phyloP scores from a whole-genome alignment of 2,329 filamentous ascomycete genomes.

The Myriosclerotinia duriaeana region DNA sequence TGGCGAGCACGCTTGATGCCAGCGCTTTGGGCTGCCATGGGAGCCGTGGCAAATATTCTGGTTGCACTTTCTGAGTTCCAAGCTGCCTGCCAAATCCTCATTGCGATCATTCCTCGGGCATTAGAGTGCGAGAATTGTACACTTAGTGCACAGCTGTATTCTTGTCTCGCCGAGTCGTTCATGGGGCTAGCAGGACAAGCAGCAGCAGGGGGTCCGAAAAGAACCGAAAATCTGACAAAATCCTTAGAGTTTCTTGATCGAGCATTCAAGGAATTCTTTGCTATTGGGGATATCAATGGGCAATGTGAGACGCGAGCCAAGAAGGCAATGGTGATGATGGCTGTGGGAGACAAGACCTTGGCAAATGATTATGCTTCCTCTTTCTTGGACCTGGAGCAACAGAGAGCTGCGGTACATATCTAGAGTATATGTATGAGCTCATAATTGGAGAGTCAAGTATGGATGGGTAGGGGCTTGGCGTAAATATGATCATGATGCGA shows the following conservation, averaged over 20 bases:
- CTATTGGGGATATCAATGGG: conserved; percentile 57
- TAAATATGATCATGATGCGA: conserved; percentile 32
- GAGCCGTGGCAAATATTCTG: conserved; percentile 56
- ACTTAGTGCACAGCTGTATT: conserved; percentile 58
- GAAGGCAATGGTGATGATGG: conserved; percentile 62
- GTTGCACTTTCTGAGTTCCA: conserved; percentile 60
- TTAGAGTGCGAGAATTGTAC: conserved; percentile 59
- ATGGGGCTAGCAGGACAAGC: conserved; percentile 60
- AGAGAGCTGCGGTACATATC: conserved; percentile 34
- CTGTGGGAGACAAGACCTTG: conserved; percentile 54
- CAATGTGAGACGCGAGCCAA: conserved; percentile 65
- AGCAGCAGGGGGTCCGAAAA: conserved; percentile 41
- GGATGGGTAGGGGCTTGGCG: not conserved
- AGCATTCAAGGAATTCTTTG: conserved; percentile 51
- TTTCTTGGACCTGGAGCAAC: conserved; percentile 51
- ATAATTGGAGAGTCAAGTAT: not conserved
- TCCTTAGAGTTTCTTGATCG: conserved; percentile 37
- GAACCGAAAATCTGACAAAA: conserved; percentile 51
- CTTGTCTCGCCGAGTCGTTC: conserved; percentile 60
- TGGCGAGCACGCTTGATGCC: conserved; percentile 59
- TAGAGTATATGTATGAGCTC: conserved; percentile 6
- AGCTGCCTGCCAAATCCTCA: conserved; percentile 55
- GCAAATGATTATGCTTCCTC: conserved; percentile 57
- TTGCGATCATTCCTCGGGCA: conserved; percentile 63
- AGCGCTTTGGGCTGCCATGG: conserved; percentile 60